These are phyloP conservation scores for Trypanosoma theileri DNA, from an alignment of 208 protist species.

Conservation along the genomic window DNA sequence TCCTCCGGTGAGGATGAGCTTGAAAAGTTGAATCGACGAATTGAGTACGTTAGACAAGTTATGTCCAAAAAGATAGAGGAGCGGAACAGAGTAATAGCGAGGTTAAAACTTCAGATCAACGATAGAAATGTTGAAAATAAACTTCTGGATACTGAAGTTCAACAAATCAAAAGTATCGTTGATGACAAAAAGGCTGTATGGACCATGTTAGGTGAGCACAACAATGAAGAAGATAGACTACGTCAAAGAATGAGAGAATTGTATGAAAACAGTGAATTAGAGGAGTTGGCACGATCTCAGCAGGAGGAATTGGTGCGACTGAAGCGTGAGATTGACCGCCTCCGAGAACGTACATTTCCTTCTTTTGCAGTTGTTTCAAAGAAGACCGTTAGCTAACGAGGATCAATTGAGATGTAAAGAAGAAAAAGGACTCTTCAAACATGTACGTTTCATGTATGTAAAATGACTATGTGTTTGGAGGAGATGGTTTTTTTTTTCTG, in stretches of 20 bases:
- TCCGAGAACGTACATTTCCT: conserved; percentile 87
- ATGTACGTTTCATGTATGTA: conserved; percentile 2
- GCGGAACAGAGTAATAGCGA: conserved; percentile 43
- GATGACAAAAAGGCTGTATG: conserved; percentile 61
- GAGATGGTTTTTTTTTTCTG: conserved; percentile 9
- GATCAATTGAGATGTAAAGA: conserved; percentile 19
- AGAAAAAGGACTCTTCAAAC: not conserved
- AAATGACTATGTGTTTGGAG: not conserved
- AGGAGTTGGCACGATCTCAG: conserved; percentile 81
- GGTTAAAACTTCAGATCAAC: conserved; percentile 64
- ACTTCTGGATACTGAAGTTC: conserved; percentile 43
- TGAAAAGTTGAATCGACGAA: conserved; percentile 68
- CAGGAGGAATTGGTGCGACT: conserved; percentile 85
- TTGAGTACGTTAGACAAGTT: conserved; percentile 59
- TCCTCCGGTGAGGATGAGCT: conserved; percentile 66
- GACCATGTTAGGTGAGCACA: conserved; percentile 59
- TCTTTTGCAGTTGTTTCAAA: conserved; percentile 92
- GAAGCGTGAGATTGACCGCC: conserved; percentile 82
- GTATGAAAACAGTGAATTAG: conserved; percentile 75
- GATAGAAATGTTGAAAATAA: conserved; percentile 80
- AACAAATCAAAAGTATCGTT: conserved; percentile 45
- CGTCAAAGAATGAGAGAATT: conserved; percentile 65
- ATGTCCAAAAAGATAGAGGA: conserved; percentile 84
- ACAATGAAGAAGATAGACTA: conserved; percentile 37
- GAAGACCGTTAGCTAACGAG: conserved; percentile 40